Evolutionary conservation across 2,329 filamentous ascomycete genomes (phyloP).

Genomic region (Tolypocladium album): DNA sequence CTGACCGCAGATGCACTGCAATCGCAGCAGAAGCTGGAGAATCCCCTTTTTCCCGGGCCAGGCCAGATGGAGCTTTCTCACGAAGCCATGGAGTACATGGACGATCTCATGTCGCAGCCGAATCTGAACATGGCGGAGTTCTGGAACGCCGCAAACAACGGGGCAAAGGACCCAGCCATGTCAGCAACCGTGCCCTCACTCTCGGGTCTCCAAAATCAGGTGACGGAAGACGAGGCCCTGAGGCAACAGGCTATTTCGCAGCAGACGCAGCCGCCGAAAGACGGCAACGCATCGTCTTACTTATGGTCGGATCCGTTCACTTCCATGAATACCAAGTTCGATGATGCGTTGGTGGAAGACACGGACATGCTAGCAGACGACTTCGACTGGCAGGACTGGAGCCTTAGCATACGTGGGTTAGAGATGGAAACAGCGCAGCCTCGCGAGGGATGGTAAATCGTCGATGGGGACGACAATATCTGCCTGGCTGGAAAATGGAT

Average conservation of each 20-base stretch:
- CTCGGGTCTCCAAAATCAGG: conserved; percentile 1
- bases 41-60: conserved; percentile 6
- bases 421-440: conserved; percentile 20
- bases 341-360: conserved; percentile 17
- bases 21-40: conserved; percentile 5
- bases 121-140: conserved; percentile 24
- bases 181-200: not conserved
- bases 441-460: conserved; percentile 11
- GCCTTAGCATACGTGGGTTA: conserved; percentile 27
- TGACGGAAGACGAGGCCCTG: conserved; percentile 6
- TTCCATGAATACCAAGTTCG: conserved; percentile 15
- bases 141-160: conserved; percentile 10
- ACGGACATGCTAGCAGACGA: conserved; percentile 29
- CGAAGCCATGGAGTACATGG: conserved; percentile 22
- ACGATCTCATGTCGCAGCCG: conserved; percentile 25
- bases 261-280: conserved; percentile 15
- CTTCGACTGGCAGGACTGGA: conserved; percentile 40
- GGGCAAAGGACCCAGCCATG: not conserved
- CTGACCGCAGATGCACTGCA: not conserved
- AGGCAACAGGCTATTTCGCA: conserved; percentile 9
- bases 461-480: not conserved
- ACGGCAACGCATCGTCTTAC: conserved; percentile 27
- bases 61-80: conserved; percentile 15
- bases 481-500: not conserved
- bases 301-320: conserved; percentile 28